A percentile compares a stretch with the other conserved stretches of the same genome.
Conservation (phyloP, 495 filamentous ascomycete species). For the Xylona heveae region DNA sequence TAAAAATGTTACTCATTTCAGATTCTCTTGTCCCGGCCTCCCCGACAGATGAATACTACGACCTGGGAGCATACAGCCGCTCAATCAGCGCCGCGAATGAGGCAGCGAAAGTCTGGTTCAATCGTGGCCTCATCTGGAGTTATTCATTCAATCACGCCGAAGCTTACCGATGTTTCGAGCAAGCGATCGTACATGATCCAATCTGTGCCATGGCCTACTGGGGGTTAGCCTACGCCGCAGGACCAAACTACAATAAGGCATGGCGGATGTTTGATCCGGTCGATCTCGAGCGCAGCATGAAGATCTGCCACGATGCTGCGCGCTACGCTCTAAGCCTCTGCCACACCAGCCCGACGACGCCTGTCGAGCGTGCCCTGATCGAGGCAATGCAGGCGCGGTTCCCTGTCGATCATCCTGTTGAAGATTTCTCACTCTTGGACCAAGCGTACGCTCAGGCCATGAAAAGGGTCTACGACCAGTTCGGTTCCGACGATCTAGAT, state of each 20-base stretch:
- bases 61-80: constrained; percentile 32
- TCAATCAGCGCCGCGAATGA: constrained; percentile 20
- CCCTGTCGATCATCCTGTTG: constrained; percentile 18
- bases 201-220: constrained; percentile 41
- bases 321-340: constrained; percentile 19
- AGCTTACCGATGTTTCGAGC: constrained; percentile 33
- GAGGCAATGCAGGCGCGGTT: constrained; percentile 33
- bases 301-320: constrained; percentile 22
- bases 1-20: no score
- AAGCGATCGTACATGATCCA: constrained; percentile 28
- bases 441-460: constrained; percentile 37
- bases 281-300: constrained; percentile 27
- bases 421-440: constrained; percentile 30
- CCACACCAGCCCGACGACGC: constrained; percentile 10
- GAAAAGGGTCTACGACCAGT: constrained; percentile 28
- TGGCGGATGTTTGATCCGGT: constrained; percentile 41
- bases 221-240: constrained; percentile 41
- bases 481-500: constrained; percentile 34
- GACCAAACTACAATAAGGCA: constrained; percentile 57
- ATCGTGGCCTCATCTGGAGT: constrained; percentile 38
- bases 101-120: constrained; percentile 35
- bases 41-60: constrained; percentile 23
- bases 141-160: constrained; percentile 49
- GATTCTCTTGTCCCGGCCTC: no score
- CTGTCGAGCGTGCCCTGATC: constrained; percentile 34